phyloP scores from a whole-genome alignment of 2,329 filamentous ascomycete genomes.

The Parasarocladium wereldwijsianum region DNA sequence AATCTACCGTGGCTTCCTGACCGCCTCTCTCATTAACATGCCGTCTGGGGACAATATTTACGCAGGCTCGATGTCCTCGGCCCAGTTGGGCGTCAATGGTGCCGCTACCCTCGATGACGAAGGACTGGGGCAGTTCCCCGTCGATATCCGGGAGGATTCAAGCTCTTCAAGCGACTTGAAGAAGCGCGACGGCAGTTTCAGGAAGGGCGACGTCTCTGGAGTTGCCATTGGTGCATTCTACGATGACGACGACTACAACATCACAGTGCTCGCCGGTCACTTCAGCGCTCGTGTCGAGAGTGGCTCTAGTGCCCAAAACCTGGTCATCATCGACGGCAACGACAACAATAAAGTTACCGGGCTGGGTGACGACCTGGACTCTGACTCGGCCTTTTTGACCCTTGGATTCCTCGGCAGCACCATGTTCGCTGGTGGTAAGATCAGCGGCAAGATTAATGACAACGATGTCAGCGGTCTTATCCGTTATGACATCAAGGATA shows the following conservation, averaged over 20 bases:
- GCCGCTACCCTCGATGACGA: conserved; percentile 49
- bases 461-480: conserved; percentile 58
- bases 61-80: conserved; percentile 69
- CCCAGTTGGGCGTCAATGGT: conserved; percentile 57
- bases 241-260: conserved; percentile 51
- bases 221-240: conserved; percentile 74
- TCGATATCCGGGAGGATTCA: conserved; percentile 33
- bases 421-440: conserved; percentile 69
- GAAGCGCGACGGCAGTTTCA: conserved; percentile 29
- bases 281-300: conserved; percentile 60
- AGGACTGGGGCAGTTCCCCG: conserved; percentile 38
- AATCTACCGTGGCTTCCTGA: conserved; percentile 57
- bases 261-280: conserved; percentile 78
- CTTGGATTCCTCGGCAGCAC: conserved; percentile 51
- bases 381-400: conserved; percentile 60
- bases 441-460: conserved; percentile 56
- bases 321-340: conserved; percentile 70
- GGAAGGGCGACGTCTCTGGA: conserved; percentile 37
- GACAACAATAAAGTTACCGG: conserved; percentile 53
- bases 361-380: conserved; percentile 48
- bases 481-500: conserved; percentile 58
- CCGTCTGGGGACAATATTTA: conserved; percentile 52
- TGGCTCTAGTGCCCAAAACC: conserved; percentile 60
- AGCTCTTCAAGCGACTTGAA: conserved; percentile 20
- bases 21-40: conserved; percentile 51